Base-by-base conservation (phyloP, 371 early-diverging fungal species). In the Apophysomyces ossiformis region DNA sequence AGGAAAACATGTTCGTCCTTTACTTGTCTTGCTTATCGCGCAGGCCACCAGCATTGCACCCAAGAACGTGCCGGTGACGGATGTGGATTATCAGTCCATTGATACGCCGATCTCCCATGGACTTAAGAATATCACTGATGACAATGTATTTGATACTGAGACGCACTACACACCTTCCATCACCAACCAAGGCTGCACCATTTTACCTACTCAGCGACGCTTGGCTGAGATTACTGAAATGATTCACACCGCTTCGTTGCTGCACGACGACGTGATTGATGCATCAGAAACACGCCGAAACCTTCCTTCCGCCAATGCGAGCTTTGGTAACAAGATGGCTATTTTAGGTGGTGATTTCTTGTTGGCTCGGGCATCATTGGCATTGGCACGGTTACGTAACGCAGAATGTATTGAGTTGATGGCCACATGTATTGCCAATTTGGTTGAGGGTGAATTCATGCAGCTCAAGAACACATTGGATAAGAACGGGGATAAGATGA, bases 381-480 rank as follows among this genome's bases (percentile, higher is more conserved):
- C 96, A 0, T 82, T 98, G 46, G 94, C 98, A 0, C 82, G 90
- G 15, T 75, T 98, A 63, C 88, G 94, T 35, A 92, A 95, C 68
- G 83, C 93, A 39, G 94, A 95, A 70, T 96, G 96, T 12, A 95
- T 93, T 15, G 97, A 97, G 67, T 78, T 97, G 58, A 88, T 97
- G 76, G 92, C 96, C 41, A 94, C 96, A 4, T 94, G 95, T 58
- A 94, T 98, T 75, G 89, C 93, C 16, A 91, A 96, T 67, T 74
- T 97, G 39, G 98, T 96, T 0, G 97, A 97, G 75, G 98, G 98
- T 21, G 98, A 97, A 79, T 94, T 98, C 68, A 95, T 96, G 94
- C 96, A 98, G 78, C 79, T 97, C 9, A 86, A 93, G 61, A 93
- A 95, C 71, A 81, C 89, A 13, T 57, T 72, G n/a, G 65, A 73